Evolutionary conservation across 305 asterid genomes (phyloP).

Genomic region (Striga hermonthica): DNA sequence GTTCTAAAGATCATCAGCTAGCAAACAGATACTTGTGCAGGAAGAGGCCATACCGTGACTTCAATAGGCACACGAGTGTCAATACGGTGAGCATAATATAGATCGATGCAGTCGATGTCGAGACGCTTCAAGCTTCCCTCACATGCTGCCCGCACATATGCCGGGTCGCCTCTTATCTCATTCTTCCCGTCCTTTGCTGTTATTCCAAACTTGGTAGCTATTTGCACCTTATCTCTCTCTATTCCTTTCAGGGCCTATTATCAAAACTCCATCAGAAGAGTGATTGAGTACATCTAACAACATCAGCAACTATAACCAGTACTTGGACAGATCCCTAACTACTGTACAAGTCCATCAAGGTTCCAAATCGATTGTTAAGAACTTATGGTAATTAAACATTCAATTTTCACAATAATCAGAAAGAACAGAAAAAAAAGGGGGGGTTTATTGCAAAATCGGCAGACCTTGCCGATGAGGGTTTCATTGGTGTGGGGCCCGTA

Average conservation of each 20-base stretch:
- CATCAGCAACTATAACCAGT: no score
- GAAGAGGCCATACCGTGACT: constrained; percentile 36
- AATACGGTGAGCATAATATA: constrained; percentile 40
- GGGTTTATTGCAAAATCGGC: background rate
- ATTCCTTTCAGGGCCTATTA: constrained; percentile 40
- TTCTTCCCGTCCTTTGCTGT: constrained; percentile 25
- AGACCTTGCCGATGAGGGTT: background rate
- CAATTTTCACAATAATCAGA: background rate
- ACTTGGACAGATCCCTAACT: background rate
- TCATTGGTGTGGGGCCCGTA: constrained; percentile 7
- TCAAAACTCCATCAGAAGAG: background rate
- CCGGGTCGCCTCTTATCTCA: constrained; percentile 41
- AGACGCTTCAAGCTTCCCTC: constrained; percentile 43
- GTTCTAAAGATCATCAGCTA: background rate
- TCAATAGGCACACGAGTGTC: constrained; percentile 40
- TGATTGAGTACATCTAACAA: no score
- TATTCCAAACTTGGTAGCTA: constrained; percentile 45
- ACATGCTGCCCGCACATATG: constrained; percentile 38
- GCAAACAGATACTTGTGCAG: background rate
- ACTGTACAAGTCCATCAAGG: background rate
- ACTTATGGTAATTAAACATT: no score
- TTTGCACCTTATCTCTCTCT: constrained; percentile 38
- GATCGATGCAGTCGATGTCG: constrained; percentile 38
- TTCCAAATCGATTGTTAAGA: background rate
- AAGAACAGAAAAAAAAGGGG: no score